These are phyloP conservation scores for Cercospora sojina DNA, from an alignment of 2,329 filamentous ascomycete genomes.

Conservation along the genomic window DNA sequence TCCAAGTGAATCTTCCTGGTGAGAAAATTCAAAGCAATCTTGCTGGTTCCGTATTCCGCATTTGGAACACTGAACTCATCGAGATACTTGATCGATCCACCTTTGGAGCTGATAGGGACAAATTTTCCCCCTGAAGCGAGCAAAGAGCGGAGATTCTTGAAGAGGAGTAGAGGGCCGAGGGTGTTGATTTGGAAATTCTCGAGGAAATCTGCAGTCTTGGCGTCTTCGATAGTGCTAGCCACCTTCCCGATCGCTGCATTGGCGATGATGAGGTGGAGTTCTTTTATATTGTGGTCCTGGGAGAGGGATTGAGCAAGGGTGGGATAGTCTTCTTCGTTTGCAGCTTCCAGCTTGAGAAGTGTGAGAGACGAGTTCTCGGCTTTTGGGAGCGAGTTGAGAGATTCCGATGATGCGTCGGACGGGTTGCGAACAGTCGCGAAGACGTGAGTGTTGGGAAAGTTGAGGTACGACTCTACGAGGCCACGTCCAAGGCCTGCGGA, in stretches of 20 bases:
- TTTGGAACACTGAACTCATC: background rate
- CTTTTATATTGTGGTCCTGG: constrained; percentile 1
- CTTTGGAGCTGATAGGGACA: constrained; percentile 6
- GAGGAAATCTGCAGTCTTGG: background rate
- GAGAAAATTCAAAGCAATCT: constrained; percentile 13
- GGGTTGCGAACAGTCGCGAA: constrained; percentile 16
- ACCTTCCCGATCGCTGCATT: constrained; percentile 10
- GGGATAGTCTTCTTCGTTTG: background rate
- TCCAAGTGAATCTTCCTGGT: background rate
- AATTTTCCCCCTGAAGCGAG: constrained; percentile 6
- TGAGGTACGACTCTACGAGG: constrained; percentile 8
- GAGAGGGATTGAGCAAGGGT: background rate
- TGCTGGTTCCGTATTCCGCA: constrained; percentile 10
- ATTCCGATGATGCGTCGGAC: background rate
- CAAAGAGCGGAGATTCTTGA: constrained; percentile 1
- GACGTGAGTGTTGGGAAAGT: constrained; percentile 4
- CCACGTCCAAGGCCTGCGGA: constrained; percentile 15
- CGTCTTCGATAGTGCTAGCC: background rate
- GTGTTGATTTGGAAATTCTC: constrained; percentile 11
- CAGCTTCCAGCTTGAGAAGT: constrained; percentile 9
- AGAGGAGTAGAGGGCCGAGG: constrained; percentile 11
- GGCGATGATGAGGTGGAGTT: constrained; percentile 15
- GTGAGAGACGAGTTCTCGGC: background rate
- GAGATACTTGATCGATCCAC: background rate
- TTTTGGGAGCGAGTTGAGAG: constrained; percentile 6